phyloP scores from a whole-genome alignment of 495 filamentous ascomycete species.

The Penicillium antarcticum region DNA sequence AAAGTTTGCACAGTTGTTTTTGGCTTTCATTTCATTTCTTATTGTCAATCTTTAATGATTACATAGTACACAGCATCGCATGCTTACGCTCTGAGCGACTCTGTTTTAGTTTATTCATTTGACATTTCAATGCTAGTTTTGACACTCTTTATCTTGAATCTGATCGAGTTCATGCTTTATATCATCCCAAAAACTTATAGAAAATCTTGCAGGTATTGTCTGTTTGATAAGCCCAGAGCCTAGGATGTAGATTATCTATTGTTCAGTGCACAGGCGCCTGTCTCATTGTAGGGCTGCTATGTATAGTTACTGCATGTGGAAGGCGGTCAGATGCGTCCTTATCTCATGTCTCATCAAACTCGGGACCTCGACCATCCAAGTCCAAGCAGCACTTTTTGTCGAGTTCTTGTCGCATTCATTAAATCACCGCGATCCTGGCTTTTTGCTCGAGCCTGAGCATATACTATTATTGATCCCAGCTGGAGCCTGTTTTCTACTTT shows the following conservation, averaged over 20 bases:
- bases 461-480: not conserved
- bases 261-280: not conserved
- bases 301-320: not conserved
- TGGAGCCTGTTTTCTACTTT: not conserved
- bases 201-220: too few species aligned
- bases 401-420: too few species aligned
- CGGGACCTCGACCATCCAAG: not conserved
- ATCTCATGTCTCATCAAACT: constrained; percentile 3
- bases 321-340: constrained; percentile 8
- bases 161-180: not conserved
- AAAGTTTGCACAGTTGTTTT: constrained; percentile 1
- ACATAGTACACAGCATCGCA: constrained; percentile 23
- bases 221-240: too few species aligned
- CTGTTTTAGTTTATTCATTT: not conserved
- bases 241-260: too few species aligned
- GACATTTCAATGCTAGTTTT: not conserved
- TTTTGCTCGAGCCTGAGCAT: not conserved
- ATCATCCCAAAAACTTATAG: too few species aligned
- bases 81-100: constrained; percentile 21
- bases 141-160: not conserved
- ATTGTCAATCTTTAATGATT: constrained; percentile 2
- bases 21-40: not conserved
- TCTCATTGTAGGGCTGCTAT: not conserved
- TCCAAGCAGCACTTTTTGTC: too few species aligned
- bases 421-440: not conserved